phyloP scores from a whole-genome alignment of 371 early-diverging fungal genomes.

The Mortierella sp. region DNA sequence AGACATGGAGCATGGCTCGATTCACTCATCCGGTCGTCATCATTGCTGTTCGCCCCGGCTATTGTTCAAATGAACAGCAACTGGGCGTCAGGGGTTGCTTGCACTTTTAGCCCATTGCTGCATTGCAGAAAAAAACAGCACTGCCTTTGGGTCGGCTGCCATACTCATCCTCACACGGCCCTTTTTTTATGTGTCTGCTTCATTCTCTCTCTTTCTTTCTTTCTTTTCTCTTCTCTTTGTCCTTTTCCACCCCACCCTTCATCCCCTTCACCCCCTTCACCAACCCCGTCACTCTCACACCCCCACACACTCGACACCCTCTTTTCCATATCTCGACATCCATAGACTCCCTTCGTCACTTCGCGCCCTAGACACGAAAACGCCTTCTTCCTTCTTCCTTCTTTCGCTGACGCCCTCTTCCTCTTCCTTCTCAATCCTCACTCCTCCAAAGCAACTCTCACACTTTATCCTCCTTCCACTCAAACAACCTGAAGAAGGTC shows the following conservation, averaged over 20 bases:
- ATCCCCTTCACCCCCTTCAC: neutral
- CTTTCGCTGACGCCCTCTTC: neutral
- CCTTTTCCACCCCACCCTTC: neutral
- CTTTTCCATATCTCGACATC: neutral
- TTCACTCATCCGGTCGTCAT: slow-evolving; percentile 1
- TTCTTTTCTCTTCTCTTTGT: slow-evolving; percentile 1
- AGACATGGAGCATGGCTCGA: neutral
- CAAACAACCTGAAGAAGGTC: neutral
- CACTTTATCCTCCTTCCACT: neutral
- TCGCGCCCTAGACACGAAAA: neutral
- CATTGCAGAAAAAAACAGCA: slow-evolving; percentile 5
- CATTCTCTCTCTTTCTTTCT: neutral
- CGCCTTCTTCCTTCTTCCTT: neutral
- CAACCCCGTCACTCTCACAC: slow-evolving; percentile 4
- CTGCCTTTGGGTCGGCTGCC: slow-evolving; percentile 7
- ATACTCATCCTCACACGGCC: neutral
- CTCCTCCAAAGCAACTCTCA: neutral
- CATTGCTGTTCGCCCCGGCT: neutral
- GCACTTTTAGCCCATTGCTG: neutral
- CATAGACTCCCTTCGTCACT: neutral
- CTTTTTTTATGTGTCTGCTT: neutral
- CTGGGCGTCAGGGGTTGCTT: slow-evolving; percentile 1
- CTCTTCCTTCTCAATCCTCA: neutral
- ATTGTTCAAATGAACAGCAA: neutral
- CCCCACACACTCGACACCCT: neutral